Base-by-base conservation (phyloP, 2,329 filamentous ascomycete species). In the Aspergillus sp. region DNA sequence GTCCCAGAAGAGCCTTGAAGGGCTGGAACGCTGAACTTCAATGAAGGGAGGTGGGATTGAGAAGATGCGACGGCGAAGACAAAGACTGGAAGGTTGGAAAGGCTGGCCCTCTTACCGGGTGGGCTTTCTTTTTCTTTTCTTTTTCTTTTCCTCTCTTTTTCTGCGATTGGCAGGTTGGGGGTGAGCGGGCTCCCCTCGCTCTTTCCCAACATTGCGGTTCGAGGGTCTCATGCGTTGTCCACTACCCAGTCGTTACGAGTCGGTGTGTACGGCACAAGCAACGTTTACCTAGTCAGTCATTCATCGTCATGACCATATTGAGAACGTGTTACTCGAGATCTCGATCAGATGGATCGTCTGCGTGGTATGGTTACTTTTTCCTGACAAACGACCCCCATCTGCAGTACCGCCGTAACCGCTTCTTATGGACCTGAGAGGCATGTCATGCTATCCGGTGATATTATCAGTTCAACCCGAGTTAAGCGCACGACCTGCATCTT, bases 321-420 rank as follows among this genome's bases (percentile, higher is more conserved):
- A 27, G 15, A 49, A n/a, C 17, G 9, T 23, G 47, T 45, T 23
- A 11, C 41, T 40, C 40, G 19, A 9, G 15, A 46, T 52, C 47
- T 52, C 15, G 19, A 46, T 56, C 46, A 35, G 31, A 51, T 52
- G 44, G 48, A 45, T 56, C 46, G 27, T 33, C 47, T 47, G 53
- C 21, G 52, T 48, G n/a, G 25, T 23, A 51, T 58, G 46, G 11
- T 45, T 59, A 47, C 19, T 56, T 56, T 53, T 50, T 56, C 31
- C 35, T 39, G n/a, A 8, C 23, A 19, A 23, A 37, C 25, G 17
- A 41, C 27, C 45, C n/a, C 55, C 45, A 35, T 33, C 37, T 44
- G 21, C 41, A 43, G 46, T 62, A 51, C 57, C 60, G 60, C 60
- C 54, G 52, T 56, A 62, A 51, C 57, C 60, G 60, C 56, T 31